A percentile compares a stretch with the other conserved stretches of the same genome.
Evolutionary conservation across 352 stramenopile genomes (phyloP).

Genomic region (Phytopythium mirpurense): DNA sequence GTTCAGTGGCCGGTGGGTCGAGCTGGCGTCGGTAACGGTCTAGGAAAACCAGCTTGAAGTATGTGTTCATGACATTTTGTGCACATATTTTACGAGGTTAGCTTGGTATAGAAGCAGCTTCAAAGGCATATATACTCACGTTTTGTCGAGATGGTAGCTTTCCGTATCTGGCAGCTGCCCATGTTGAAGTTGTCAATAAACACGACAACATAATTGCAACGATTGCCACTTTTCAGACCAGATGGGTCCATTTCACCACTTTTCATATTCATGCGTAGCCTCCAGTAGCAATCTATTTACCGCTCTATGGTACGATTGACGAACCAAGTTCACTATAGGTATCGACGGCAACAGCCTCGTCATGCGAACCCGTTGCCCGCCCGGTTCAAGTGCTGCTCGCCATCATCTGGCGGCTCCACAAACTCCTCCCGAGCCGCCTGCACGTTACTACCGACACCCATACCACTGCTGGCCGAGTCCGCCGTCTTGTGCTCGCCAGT

Average conservation of each 20-base stretch:
- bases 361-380: slow-evolving; percentile 36
- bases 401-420: slow-evolving; percentile 25
- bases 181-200: slow-evolving; percentile 7
- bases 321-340: too few relatives aligned
- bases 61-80: too few relatives aligned
- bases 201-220: background rate
- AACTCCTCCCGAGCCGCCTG: slow-evolving; percentile 18
- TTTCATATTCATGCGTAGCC: too few relatives aligned
- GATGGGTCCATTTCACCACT: background rate
- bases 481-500: background rate
- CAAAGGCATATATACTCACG: too few relatives aligned
- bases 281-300: too few relatives aligned
- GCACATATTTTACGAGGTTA: too few relatives aligned
- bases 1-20: too few relatives aligned
- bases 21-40: too few relatives aligned
- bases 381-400: slow-evolving; percentile 27
- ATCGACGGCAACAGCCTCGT: too few relatives aligned
- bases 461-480: background rate
- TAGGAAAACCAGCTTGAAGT: too few relatives aligned
- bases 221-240: background rate
- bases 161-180: background rate
- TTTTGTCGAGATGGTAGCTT: background rate
- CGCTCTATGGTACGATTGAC: background rate
- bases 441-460: background rate
- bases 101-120: background rate